Percentiles rank a stretch among this genome's conserved stretches.
These are phyloP conservation scores for Piper betle DNA, from an alignment of 164 flowering plant species.

Conservation along the genomic window DNA sequence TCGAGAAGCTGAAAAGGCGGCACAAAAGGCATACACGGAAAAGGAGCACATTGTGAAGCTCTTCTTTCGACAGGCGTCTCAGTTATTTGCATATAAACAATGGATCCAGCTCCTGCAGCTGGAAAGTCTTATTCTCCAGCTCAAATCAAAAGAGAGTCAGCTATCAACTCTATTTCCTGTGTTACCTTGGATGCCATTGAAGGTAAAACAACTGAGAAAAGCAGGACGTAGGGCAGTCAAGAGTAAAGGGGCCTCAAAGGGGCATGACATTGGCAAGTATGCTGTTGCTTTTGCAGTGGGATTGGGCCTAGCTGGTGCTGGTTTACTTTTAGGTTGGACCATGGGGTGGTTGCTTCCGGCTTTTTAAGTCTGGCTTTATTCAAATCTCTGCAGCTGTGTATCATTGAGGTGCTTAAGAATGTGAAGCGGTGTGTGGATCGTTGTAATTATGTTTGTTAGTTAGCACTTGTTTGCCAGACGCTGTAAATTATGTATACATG, in stretches of 20 bases:
- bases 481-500: neutral
- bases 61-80: conserved; percentile 76
- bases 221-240: conserved; percentile 14
- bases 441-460: too few relatives aligned
- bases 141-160: conserved; percentile 23
- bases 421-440: neutral
- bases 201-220: conserved; percentile 24
- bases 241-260: conserved; percentile 12
- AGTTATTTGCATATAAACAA: conserved; percentile 83
- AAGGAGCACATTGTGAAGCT: conserved; percentile 79
- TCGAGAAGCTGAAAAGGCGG: conserved; percentile 84
- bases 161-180: conserved; percentile 18
- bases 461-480: neutral
- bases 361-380: neutral
- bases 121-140: conserved; percentile 38
- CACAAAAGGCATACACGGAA: conserved; percentile 52
- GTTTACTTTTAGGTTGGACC: conserved; percentile 69
- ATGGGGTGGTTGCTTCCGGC: conserved; percentile 32
- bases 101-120: conserved; percentile 63
- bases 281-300: conserved; percentile 45
- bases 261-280: conserved; percentile 15
- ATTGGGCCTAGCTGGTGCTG: conserved; percentile 59
- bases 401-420: neutral
- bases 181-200: conserved; percentile 31
- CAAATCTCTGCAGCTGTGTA: neutral